Evolutionary conservation across 768 basidiomycete species (phyloP).

Genomic region (Roridomyces roridus): DNA sequence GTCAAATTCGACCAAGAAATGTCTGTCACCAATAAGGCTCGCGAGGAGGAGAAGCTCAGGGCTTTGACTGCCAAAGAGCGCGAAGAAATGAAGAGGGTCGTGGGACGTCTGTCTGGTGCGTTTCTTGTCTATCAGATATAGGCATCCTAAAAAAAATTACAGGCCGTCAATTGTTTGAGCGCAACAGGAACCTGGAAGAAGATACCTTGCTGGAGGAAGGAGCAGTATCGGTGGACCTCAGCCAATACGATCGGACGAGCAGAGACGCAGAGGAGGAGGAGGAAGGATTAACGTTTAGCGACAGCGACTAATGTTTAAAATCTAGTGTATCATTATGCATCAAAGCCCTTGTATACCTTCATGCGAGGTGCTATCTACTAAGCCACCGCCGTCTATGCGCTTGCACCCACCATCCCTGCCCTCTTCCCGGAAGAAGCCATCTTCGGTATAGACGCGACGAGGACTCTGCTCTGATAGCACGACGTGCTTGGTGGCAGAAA

Average conservation of each 20-base stretch:
- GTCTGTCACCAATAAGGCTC: conserved; percentile 53
- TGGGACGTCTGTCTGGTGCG: conserved; percentile 72
- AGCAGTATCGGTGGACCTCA: conserved; percentile 85
- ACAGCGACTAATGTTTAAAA: conserved; percentile 69
- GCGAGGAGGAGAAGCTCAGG: conserved; percentile 71
- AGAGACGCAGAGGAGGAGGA: conserved; percentile 74
- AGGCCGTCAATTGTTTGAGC: conserved; percentile 93
- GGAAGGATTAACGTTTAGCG: conserved; percentile 75
- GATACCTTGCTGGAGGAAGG: conserved; percentile 86
- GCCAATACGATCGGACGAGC: conserved; percentile 81
- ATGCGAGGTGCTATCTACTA: conserved; percentile 59
- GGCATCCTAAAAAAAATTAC: no score
- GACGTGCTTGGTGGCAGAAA: conserved; percentile 61
- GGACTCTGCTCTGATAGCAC: conserved; percentile 40
- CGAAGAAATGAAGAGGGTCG: conserved; percentile 46
- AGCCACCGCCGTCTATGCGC: conserved; percentile 56
- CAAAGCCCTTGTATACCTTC: conserved; percentile 66
- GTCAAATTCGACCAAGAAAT: conserved; percentile 77
- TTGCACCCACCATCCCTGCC: conserved; percentile 63
- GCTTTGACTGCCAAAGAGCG: conserved; percentile 33
- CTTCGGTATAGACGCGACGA: conserved; percentile 46
- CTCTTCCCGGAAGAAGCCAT: conserved; percentile 68
- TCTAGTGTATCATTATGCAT: conserved; percentile 19
- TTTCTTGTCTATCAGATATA: conserved; percentile 45
- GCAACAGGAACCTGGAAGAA: conserved; percentile 79